Evolutionary conservation across 2,329 filamentous ascomycete genomes (phyloP).

Genomic region (Ilyonectria destructans): DNA sequence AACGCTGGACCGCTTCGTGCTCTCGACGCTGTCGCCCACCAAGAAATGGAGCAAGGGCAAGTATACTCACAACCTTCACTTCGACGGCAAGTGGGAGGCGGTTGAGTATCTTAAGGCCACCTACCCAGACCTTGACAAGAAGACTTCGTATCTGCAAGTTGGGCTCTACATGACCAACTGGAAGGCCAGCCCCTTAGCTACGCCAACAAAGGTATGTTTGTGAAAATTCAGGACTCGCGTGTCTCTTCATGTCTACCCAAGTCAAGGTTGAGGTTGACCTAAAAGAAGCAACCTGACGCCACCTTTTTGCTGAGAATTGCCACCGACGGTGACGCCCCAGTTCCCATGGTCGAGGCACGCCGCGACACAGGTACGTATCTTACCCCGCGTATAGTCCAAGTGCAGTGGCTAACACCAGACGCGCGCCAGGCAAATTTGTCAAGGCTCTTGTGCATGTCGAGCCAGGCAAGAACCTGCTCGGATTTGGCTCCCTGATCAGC

Average conservation of each 20-base stretch:
- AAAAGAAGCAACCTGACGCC: not conserved
- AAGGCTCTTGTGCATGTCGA: constrained; percentile 7
- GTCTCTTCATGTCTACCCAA: not conserved
- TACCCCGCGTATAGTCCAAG: too few species aligned
- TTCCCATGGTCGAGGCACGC: constrained; percentile 4
- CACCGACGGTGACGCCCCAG: not conserved
- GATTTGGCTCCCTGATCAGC: constrained; percentile 2
- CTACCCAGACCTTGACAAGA: not conserved
- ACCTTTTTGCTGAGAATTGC: not conserved
- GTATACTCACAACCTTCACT: constrained; percentile 11
- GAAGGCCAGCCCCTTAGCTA: not conserved
- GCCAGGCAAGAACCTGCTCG: constrained; percentile 6
- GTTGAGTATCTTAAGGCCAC: not conserved
- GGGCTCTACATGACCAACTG: constrained; percentile 3
- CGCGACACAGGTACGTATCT: constrained; percentile 8
- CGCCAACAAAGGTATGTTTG: not conserved
- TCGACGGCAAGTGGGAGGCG: constrained; percentile 6
- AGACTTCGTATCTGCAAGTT: constrained; percentile 3
- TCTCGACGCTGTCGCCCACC: constrained; percentile 13
- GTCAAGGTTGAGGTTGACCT: not conserved
- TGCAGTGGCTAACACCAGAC: too few species aligned
- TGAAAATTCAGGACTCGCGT: not conserved
- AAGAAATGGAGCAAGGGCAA: constrained; percentile 14
- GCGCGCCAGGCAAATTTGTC: not conserved
- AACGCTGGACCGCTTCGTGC: constrained; percentile 19